Evolutionary conservation across 2,329 filamentous ascomycete species (phyloP).

Genomic region (Tolypocladium ovalisporum): DNA sequence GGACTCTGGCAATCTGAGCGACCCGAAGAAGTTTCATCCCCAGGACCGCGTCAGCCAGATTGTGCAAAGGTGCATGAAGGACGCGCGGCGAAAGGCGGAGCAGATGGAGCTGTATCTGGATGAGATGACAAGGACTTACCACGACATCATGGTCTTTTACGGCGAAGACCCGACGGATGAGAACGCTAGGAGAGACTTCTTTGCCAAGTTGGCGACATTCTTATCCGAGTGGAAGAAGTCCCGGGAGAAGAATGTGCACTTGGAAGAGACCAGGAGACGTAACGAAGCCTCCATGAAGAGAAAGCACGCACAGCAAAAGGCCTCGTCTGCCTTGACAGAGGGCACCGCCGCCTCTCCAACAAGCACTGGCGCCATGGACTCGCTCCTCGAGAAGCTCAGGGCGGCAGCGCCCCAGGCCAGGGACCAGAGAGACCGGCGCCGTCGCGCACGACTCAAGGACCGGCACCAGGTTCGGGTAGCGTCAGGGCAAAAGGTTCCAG

Average conservation of each 20-base stretch:
- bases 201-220: slow-evolving; percentile 83
- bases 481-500: slow-evolving; percentile 76
- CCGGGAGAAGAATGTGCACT: slow-evolving; percentile 74
- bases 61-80: slow-evolving; percentile 91
- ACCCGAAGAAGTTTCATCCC: slow-evolving; percentile 95
- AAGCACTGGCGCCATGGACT: slow-evolving; percentile 89
- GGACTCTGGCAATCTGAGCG: slow-evolving; percentile 87
- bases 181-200: slow-evolving; percentile 89
- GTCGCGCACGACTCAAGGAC: slow-evolving; percentile 81
- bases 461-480: slow-evolving; percentile 82
- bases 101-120: slow-evolving; percentile 91
- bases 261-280: slow-evolving; percentile 73
- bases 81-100: slow-evolving; percentile 88
- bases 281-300: slow-evolving; percentile 91
- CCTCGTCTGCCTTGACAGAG: slow-evolving; percentile 26
- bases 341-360: slow-evolving; percentile 52
- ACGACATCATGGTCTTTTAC: slow-evolving; percentile 94
- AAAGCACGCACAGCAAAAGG: slow-evolving; percentile 64
- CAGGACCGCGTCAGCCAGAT: slow-evolving; percentile 90
- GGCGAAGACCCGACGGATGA: slow-evolving; percentile 90
- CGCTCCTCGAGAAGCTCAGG: slow-evolving; percentile 84
- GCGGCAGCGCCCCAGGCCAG: slow-evolving; percentile 83
- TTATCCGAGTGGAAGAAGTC: slow-evolving; percentile 94
- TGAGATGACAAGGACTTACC: slow-evolving; percentile 82
- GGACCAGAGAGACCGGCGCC: slow-evolving; percentile 79